Conservation (phyloP, 129 eudicot species). For the Sambucus nigra region DNA sequence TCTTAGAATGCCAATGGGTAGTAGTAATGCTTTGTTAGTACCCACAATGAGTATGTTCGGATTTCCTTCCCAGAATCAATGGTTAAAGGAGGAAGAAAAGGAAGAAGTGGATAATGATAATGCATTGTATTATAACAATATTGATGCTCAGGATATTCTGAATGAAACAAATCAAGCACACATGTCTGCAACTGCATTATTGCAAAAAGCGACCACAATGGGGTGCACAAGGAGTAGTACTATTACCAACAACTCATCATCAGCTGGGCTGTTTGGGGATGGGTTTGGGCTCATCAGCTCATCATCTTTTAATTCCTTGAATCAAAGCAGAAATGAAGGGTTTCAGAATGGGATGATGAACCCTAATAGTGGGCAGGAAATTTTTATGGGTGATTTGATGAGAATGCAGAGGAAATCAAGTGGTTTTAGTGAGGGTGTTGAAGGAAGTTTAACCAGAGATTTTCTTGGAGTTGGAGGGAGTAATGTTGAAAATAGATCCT, state of each 20-base stretch:
- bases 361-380: too few species aligned
- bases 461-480: constrained; percentile 8
- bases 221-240: constrained; percentile 15
- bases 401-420: constrained; percentile 5
- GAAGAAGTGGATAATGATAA: background rate
- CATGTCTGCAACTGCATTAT: constrained; percentile 21
- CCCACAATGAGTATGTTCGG: constrained; percentile 3
- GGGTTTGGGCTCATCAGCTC: constrained; percentile 1
- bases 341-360: too few species aligned
- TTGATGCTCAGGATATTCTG: background rate
- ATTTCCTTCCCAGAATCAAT: constrained; percentile 3
- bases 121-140: constrained; percentile 5
- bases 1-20: background rate
- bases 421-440: background rate
- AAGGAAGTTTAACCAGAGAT: constrained; percentile 1
- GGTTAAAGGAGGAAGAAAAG: constrained; percentile 8
- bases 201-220: constrained; percentile 14
- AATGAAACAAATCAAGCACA: background rate
- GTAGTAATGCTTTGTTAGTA: background rate
- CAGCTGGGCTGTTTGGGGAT: background rate
- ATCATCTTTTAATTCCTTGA: background rate
- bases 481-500: background rate
- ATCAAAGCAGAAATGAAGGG: background rate
- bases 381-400: too few species aligned
- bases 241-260: too few species aligned